Evolutionary conservation across 2,329 filamentous ascomycete species (phyloP), one percentile per base, ranked within the genome.

Genomic region (Ampelomyces quisqualis): DNA sequence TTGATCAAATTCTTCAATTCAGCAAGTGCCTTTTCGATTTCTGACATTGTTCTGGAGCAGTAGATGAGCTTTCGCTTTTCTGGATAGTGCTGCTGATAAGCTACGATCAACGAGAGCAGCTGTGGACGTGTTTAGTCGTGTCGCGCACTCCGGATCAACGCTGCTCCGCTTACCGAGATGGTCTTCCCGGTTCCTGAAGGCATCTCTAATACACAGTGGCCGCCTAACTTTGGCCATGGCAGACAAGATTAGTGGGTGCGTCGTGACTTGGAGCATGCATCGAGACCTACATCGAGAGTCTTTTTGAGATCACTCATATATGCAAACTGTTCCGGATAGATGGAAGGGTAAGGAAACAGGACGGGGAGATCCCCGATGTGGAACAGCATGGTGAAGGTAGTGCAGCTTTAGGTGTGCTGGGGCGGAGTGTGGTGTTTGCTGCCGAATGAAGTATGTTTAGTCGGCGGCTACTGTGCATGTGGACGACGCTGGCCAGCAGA

Each of bases 21-120:
- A 7, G 88, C 88, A 37, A 98, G 72, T 0, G 94, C 93, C 72
- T 98, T 98, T 67, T 98, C 93, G 61, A 98, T 98, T 73, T 98
- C 93, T 24, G 93, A 98, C 90, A 98, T 98, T 41, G 93, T 98
- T 83, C 93, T 90, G 50, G 93, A 98, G 75, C 93, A 98, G 71
- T 98, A 98, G 40, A 98, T 96, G 36, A 98, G 82, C 71, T 98
- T 98, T 40, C 94, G 80, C 59, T 93, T 88, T 64, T 95, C 89
- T 3, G 90, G 89, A 60, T 91, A 90, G 65, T 90, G 85, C 66
- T 93, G 88, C 70, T 98, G 94, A 62, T 98, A 98, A 28, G 93
- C 91, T 43, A 98, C 84, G 61, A 98, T 98, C 56, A 98, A 80
- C 0, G 93, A 96, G 30, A 98, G 76, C 4, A 98, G 77, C n/a